Evolutionary conservation across 768 basidiomycete genomes (phyloP).

Genomic region (Termitomyces sp.): DNA sequence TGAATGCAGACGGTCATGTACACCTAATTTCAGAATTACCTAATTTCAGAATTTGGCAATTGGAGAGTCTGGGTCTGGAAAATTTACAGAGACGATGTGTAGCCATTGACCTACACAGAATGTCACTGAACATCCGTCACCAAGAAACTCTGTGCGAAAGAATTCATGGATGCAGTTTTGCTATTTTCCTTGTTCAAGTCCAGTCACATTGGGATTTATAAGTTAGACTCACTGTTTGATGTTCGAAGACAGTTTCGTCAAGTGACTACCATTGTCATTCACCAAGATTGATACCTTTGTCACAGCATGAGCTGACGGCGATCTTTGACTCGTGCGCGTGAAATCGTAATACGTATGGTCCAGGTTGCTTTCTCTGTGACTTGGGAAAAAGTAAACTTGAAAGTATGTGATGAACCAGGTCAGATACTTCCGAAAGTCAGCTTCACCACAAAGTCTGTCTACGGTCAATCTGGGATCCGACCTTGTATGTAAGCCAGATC

Average conservation of each 20-base stretch:
- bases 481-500: background rate
- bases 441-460: too few species aligned
- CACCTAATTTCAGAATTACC: background rate
- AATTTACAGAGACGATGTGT: background rate
- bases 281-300: too few species aligned
- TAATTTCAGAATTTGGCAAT: background rate
- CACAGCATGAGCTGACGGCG: background rate
- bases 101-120: background rate
- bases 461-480: background rate
- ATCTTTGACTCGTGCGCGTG: background rate
- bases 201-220: background rate
- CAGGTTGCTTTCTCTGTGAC: too few species aligned
- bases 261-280: too few species aligned
- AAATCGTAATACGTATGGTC: background rate
- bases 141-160: background rate
- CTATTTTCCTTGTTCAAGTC: background rate
- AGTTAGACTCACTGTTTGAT: background rate
- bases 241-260: too few species aligned
- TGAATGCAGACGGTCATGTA: background rate
- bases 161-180: background rate
- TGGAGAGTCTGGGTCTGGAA: background rate
- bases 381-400: too few species aligned
- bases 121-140: background rate
- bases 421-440: too few species aligned
- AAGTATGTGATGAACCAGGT: too few species aligned